Evolutionary conservation across 805 yeast species (phyloP), one percentile per base, ranked within the genome.

Genomic region (Candida dajiaensis): DNA sequence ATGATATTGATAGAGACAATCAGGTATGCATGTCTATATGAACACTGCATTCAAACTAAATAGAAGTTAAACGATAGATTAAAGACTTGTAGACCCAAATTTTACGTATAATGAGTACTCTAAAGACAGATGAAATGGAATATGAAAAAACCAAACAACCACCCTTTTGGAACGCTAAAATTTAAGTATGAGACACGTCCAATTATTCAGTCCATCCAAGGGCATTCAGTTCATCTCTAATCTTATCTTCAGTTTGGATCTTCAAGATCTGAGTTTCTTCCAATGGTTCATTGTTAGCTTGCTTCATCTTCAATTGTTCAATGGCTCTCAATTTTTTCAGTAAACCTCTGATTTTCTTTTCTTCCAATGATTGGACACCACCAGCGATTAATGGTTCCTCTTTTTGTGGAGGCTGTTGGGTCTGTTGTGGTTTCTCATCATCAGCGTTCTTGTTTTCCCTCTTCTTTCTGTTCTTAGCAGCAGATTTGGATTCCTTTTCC

Each of bases 311-410:
- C 59, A 94, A 76, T 45, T 81, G 81, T 66, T 90, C 96, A 57
- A 94, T 94, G n/a, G 99, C 97, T 61, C 98, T 78, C 52, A 92
- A 76, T 69, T 94, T 94, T 72, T 94, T 94, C 67, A 90, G 76
- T 64, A 94, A 74, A 28, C 94, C 81, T 64, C 99, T 79, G 53
- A 89, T 83, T 68, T 90, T 89, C 75, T 90, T 94, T 58, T 92
- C 98, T 67, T 92, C 97, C 37, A 87, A 74, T 11, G 87, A 78
- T 33, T 72, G 72, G 21, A 79, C 79, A 38, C 85, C 87, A 22
- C 85, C 85, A 48, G 74, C 71, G 35, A 79, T 78, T 41, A 71
- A 57, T 12, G 76, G 73, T 21, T 62, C 62, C 21, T 60, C 40
- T 22, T 39, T 16, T 20, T 13, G 19, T 53, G 25, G 52, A 46